Base-by-base conservation (phyloP, 257 asterid genomes). In the Eustoma russellianum region DNA sequence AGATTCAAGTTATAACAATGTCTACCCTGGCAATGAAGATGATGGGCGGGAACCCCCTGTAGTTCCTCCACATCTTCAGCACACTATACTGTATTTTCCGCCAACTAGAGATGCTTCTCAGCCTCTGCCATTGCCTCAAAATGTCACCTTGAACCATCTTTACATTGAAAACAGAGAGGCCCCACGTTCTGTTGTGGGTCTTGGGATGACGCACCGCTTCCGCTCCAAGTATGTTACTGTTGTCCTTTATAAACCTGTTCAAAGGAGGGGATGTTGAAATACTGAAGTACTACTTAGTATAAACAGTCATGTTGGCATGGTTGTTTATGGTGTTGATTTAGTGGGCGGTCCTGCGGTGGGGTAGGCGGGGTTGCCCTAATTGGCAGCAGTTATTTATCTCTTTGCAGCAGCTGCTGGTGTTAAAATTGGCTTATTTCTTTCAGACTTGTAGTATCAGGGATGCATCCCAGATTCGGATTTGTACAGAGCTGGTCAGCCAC, bases 181-280 rank as follows among this genome's bases (percentile, higher is more conserved):
- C 19, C 81, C 86, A 5, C 79, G 88, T 17, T 71, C 96, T 0
- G 83, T 90, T 0, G 95, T 90, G 49, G 96, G 88, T 0, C 81
- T 90, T 0, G 98, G 98, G 30, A 77, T 80, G 41, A 83, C 96
- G 1, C 94, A 86, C 66, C 82, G 98, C 30, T 90, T 86, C 54
- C 94, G 98, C 28, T 81, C 96, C 1, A 90, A 86, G 54, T 86
- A 55, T 17, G 96, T 90, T 12, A 86, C 96, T 0, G 88, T 90
- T 17, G 88, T 90, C 80, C 96, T 90, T 41, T 90, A 86, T 62
- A 90, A 90, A 74, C 98, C 96, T 3, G 93, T 84, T 52, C 86
- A 77, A 19, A 81, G 93, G 68, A 78, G 93, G 78, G 86, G 76
- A 72, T 55, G 66, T 30, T 52, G 66, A 66, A 52, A 57, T 17